A percentile compares a stretch with the other conserved stretches of the same genome.
phyloP scores from a whole-genome alignment of 176 grass and related monocot genomes.

The Carex pumila region DNA sequence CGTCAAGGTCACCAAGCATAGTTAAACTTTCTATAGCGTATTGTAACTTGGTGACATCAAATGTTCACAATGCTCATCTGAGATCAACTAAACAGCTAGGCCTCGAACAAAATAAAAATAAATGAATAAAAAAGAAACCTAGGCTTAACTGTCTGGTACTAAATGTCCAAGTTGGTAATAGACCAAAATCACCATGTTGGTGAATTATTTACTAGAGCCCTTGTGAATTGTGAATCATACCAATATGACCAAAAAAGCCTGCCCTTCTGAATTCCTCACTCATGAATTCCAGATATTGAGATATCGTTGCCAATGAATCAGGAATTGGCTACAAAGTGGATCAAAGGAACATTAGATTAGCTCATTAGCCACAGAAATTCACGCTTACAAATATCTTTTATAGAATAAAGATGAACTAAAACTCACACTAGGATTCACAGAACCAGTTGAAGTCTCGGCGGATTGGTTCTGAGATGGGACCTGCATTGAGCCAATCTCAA shows the following conservation, averaged over 20 bases:
- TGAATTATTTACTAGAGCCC: conserved; percentile 15
- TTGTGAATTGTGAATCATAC: conserved; percentile 26
- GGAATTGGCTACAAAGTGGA: conserved; percentile 62
- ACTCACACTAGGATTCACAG: conserved; percentile 73
- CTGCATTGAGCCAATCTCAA: conserved; percentile 59
- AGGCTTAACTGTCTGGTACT: not conserved
- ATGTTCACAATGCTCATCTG: not conserved
- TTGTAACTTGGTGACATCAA: conserved; percentile 1
- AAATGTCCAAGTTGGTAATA: conserved; percentile 20
- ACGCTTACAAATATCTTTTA: conserved; percentile 2
- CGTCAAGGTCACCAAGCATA: not conserved
- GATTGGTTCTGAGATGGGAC: conserved; percentile 40
- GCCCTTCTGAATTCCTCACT: conserved; percentile 72
- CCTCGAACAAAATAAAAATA: not conserved
- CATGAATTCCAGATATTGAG: conserved; percentile 80
- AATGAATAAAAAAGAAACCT: not conserved
- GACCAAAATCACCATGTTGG: conserved; percentile 4
- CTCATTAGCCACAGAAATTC: conserved; percentile 14
- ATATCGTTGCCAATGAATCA: conserved; percentile 88
- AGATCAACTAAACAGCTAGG: not conserved
- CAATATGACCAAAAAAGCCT: conserved; percentile 44
- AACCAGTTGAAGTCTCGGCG: conserved; percentile 28
- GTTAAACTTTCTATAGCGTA: not conserved
- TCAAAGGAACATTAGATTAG: conserved; percentile 3
- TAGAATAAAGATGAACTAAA: conserved; percentile 9